A percentile compares a stretch with the other conserved stretches of the same genome.
Evolutionary conservation across 1,139 yeast genomes (phyloP).

Genomic region (Geotrichum restrictum): DNA sequence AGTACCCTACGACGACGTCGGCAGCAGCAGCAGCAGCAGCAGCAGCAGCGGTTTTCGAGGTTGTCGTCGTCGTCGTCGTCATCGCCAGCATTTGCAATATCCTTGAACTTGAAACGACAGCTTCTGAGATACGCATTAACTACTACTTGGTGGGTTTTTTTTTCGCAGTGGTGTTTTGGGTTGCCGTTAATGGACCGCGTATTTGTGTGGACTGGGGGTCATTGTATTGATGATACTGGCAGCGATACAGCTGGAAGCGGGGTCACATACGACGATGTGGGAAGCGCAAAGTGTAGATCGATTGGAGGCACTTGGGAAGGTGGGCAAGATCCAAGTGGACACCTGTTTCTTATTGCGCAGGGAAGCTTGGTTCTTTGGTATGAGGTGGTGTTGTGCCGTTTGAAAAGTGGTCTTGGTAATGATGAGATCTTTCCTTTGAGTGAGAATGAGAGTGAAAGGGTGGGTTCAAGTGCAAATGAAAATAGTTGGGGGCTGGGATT

Average conservation of each 20-base stretch:
- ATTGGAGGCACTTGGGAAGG: slow-evolving; percentile 76
- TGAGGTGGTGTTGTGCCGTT: slow-evolving; percentile 46
- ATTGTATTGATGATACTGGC: slow-evolving; percentile 45
- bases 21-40: neutral
- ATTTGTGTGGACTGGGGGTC: slow-evolving; percentile 78
- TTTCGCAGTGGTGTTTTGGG: slow-evolving; percentile 86
- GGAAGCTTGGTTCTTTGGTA: slow-evolving; percentile 66
- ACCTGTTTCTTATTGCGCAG: slow-evolving; percentile 73
- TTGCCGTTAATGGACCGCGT: slow-evolving; percentile 84
- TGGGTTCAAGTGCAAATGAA: neutral
- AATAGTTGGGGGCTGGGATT: slow-evolving; percentile 30
- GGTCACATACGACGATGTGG: neutral
- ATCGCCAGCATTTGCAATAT: neutral
- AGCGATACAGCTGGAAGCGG: neutral
- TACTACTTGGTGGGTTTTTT: slow-evolving; percentile 72
- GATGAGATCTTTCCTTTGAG: no score
- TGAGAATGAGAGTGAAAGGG: neutral
- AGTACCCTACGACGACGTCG: no score
- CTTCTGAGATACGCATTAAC: slow-evolving; percentile 44
- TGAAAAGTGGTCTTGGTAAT: no score
- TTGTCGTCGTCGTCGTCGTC: neutral
- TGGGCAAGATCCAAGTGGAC: slow-evolving; percentile 97
- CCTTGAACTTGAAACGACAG: no score
- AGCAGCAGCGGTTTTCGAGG: neutral
- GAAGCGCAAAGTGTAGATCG: slow-evolving; percentile 46